Evolutionary conservation across 2,329 filamentous ascomycete species (phyloP).

Genomic region (Arthrinium phaeospermum): DNA sequence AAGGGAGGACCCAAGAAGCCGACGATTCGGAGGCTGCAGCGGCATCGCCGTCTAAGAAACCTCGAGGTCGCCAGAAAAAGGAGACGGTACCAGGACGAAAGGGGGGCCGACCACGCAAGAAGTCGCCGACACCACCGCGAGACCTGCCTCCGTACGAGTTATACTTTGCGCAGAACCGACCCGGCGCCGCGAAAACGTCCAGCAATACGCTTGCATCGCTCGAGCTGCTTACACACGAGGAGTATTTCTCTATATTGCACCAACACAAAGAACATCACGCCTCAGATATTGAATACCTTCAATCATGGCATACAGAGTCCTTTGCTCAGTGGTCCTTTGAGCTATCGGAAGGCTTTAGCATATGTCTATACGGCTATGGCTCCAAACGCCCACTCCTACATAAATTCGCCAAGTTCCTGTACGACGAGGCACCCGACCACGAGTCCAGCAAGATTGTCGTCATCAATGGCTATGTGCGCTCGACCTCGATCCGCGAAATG

Average conservation of each 20-base stretch:
- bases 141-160: constrained; percentile 87
- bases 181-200: constrained; percentile 82
- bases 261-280: constrained; percentile 72
- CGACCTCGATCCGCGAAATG: constrained; percentile 71
- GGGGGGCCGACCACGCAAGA: constrained; percentile 50
- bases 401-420: constrained; percentile 74
- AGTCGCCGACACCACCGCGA: constrained; percentile 78
- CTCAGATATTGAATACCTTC: constrained; percentile 72
- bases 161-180: constrained; percentile 92
- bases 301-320: constrained; percentile 76
- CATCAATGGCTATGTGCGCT: constrained; percentile 82
- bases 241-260: constrained; percentile 78
- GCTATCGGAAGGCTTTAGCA: constrained; percentile 81
- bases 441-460: constrained; percentile 71
- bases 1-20: constrained; percentile 29
- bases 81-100: constrained; percentile 34
- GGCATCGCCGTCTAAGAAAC: constrained; percentile 54
- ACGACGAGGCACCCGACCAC: constrained; percentile 49
- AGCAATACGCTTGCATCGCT: constrained; percentile 81
- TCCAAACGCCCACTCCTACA: constrained; percentile 81
- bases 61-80: constrained; percentile 53
- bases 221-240: constrained; percentile 83
- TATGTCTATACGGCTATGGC: constrained; percentile 92
- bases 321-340: constrained; percentile 96
- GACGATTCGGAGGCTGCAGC: constrained; percentile 33